Conservation (phyloP, 2,329 filamentous ascomycete genomes). For the Ophiostoma sp. region DNA sequence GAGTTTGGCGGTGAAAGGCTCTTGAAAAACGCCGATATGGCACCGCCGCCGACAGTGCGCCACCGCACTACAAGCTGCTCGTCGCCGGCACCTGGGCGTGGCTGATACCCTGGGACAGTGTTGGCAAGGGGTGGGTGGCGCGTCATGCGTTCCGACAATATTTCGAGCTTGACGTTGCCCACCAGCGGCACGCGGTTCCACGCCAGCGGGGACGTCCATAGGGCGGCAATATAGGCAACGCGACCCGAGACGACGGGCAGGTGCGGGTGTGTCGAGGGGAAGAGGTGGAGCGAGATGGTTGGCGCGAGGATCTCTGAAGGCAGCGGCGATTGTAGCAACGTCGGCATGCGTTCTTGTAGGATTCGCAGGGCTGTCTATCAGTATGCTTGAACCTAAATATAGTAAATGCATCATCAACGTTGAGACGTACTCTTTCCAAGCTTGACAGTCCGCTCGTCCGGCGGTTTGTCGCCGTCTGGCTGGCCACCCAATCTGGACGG, state of each 20-base stretch:
- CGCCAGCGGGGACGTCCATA: slow-evolving; percentile 93
- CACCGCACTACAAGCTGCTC: slow-evolving; percentile 90
- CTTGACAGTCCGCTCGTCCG: slow-evolving; percentile 55
- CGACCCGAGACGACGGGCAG: slow-evolving; percentile 88
- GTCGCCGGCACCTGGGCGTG: slow-evolving; percentile 50
- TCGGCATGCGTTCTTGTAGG: slow-evolving; percentile 62
- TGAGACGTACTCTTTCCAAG: slow-evolving; percentile 54
- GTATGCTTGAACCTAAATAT: neutral
- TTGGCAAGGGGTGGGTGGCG: slow-evolving; percentile 45
- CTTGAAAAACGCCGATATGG: neutral
- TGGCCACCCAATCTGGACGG: slow-evolving; percentile 27
- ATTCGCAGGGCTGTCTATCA: slow-evolving; percentile 52
- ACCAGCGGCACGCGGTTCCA: slow-evolving; percentile 91
- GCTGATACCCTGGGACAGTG: slow-evolving; percentile 28
- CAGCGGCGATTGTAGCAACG: slow-evolving; percentile 59
- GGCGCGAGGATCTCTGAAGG: slow-evolving; percentile 73
- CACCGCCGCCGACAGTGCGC: slow-evolving; percentile 55
- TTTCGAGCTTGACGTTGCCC: slow-evolving; percentile 81
- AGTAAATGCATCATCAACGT: neutral
- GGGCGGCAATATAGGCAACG: slow-evolving; percentile 83
- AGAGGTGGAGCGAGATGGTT: slow-evolving; percentile 64
- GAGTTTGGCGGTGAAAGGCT: neutral
- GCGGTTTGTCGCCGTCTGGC: slow-evolving; percentile 31
- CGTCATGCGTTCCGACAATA: slow-evolving; percentile 84
- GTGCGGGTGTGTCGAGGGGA: slow-evolving; percentile 74